phyloP scores from a whole-genome alignment of 2,329 filamentous ascomycete genomes.

The Diaporthe citriasiana region DNA sequence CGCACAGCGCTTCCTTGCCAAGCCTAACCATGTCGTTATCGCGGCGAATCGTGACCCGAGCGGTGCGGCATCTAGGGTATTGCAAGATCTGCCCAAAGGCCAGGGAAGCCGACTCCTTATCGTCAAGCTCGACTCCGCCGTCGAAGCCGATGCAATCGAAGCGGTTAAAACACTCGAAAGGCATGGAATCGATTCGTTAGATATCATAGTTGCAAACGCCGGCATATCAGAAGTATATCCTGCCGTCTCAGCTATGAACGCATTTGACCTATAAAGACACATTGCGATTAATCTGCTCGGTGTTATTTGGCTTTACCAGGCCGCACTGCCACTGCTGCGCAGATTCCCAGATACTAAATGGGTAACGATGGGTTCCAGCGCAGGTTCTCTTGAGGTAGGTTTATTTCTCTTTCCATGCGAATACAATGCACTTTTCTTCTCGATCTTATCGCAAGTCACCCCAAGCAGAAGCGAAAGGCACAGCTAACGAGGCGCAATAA shows the following conservation, averaged over 20 bases:
- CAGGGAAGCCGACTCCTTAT: not conserved
- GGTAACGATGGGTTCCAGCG: not conserved
- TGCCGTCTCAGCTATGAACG: not conserved
- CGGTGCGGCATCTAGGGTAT: not conserved
- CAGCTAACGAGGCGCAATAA: not conserved
- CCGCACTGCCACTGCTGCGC: constrained; percentile 1
- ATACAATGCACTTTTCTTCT: not conserved
- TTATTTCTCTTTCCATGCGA: not conserved
- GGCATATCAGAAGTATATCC: constrained; percentile 6
- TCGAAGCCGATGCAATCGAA: not conserved
- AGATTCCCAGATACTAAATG: not conserved
- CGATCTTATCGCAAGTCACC: not conserved
- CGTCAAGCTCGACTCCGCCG: not conserved
- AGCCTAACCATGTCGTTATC: not conserved
- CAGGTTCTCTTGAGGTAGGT: not conserved
- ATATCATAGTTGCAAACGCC: not conserved
- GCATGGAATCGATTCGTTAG: not conserved
- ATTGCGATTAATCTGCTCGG: not conserved
- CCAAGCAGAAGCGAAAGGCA: not conserved
- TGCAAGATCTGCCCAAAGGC: constrained; percentile 1
- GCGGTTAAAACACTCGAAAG: not conserved
- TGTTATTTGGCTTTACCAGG: not conserved
- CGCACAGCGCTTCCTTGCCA: constrained; percentile 1
- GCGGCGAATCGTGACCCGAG: not conserved
- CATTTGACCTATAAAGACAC: not conserved